These are phyloP conservation scores for Aspergillus sp. DNA, from an alignment of 2,329 filamentous ascomycete species.

Conservation along the genomic window DNA sequence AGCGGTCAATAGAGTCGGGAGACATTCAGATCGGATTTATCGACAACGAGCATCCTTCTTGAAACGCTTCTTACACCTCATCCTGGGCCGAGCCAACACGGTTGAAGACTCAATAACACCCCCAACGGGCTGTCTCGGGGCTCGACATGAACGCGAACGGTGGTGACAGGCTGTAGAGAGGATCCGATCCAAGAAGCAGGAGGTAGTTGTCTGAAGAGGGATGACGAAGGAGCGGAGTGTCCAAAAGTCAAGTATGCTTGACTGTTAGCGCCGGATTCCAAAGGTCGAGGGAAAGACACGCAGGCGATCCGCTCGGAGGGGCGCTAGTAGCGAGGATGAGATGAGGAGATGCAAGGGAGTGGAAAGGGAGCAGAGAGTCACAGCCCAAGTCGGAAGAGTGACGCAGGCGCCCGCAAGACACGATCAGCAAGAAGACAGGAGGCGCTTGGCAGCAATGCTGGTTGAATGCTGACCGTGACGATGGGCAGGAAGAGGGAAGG, in stretches of 20 bases:
- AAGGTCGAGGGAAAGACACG: slow-evolving; percentile 18
- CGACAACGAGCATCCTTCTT: slow-evolving; percentile 43
- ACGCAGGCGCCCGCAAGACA: slow-evolving; percentile 28
- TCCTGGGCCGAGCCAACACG: slow-evolving; percentile 35
- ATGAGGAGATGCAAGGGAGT: slow-evolving; percentile 25
- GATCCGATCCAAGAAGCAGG: slow-evolving; percentile 1
- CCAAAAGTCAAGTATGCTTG: slow-evolving; percentile 19
- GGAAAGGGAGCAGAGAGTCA: slow-evolving; percentile 24
- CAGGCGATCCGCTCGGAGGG: slow-evolving; percentile 15
- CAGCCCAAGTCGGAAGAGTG: slow-evolving; percentile 25
- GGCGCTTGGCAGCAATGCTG: slow-evolving; percentile 27
- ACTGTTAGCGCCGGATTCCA: slow-evolving; percentile 19
- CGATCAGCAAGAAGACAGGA: slow-evolving; percentile 22
- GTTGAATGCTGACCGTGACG: slow-evolving; percentile 3
- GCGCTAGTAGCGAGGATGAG: slow-evolving; percentile 18
- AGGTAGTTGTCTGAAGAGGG: slow-evolving; percentile 9
- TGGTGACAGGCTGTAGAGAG: slow-evolving; percentile 14
- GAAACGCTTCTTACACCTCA: slow-evolving; percentile 47
- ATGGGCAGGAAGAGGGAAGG: slow-evolving; percentile 2
- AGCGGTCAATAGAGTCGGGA: slow-evolving; percentile 23
- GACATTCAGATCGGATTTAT: slow-evolving; percentile 27
- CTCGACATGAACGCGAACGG: slow-evolving; percentile 29
- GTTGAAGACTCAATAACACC: slow-evolving; percentile 30
- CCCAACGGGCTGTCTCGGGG: slow-evolving; percentile 23
- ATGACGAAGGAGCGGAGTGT: slow-evolving; percentile 10